Conservation (phyloP, 345 rosid species). For the Ceriops zippeliana region DNA sequence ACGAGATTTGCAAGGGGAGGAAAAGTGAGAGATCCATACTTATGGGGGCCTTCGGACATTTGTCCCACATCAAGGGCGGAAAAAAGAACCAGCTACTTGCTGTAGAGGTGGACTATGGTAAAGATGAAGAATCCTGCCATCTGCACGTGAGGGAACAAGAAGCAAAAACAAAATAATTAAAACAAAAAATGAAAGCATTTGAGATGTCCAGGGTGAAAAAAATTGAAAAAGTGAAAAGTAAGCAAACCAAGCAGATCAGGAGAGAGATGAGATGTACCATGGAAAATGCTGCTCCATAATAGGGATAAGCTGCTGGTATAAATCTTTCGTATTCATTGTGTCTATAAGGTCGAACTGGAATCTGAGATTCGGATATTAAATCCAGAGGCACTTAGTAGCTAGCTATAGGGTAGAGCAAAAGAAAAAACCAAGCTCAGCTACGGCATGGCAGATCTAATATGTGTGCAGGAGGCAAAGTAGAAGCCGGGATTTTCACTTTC, state of each 20-base stretch:
- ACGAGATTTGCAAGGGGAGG: background rate
- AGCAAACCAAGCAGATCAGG: background rate
- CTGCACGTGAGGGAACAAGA: slow-evolving; percentile 21
- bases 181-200: background rate
- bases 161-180: background rate
- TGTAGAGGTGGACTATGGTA: slow-evolving; percentile 48
- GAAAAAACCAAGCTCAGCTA: background rate
- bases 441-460: background rate
- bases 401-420: background rate
- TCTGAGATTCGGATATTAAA: slow-evolving; percentile 31
- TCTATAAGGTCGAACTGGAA: slow-evolving; percentile 56
- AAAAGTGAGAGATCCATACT: background rate
- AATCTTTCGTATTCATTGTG: slow-evolving; percentile 65
- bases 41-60: too few species aligned
- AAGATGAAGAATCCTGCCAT: slow-evolving; percentile 65
- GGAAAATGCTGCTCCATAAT: slow-evolving; percentile 59
- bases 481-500: background rate
- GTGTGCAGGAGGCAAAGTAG: background rate
- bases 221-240: background rate
- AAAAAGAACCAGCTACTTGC: slow-evolving; percentile 30
- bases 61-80: background rate
- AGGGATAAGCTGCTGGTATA: slow-evolving; percentile 58
- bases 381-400: background rate
- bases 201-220: too few species aligned
- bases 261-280: slow-evolving; percentile 28